Base-by-base conservation (phyloP, 2,329 filamentous ascomycete genomes). In the Coniochaeta sp. region DNA sequence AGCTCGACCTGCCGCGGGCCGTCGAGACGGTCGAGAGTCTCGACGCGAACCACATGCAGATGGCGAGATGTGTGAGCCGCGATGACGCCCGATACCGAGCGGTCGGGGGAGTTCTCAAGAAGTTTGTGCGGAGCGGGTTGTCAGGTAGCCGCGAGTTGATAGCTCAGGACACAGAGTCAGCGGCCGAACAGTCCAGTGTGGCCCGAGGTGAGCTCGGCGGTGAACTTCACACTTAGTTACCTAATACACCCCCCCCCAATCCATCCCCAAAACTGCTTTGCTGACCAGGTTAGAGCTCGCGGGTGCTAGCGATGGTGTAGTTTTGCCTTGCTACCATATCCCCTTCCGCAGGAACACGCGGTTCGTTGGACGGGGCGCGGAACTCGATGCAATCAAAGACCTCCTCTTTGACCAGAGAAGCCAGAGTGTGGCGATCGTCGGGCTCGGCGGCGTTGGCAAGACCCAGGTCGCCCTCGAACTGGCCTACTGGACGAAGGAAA, bases 21-120 rank as follows among this genome's bases (percentile, higher is more conserved):
- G 57, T 72, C 24, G 74, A 77, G 63, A 74, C 67, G 1, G 69
- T 74, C 7, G 73, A 76, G 59, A 73, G 66, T 58, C 73, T 77
- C 32, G 71, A 77, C 61, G 70, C 72, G 14, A 71, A 77, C 56
- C 74, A 77, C 60, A 74, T 69, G 62, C 66, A 75, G 57, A 76
- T 77, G 68, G 69, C 65, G 14, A 71, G 68, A 63, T 74, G 67
- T 73, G 65, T 65, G 64, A 22, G 69, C 65, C 61, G 72, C 65
- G 61, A 62, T 24, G 72, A 75, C 58, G 59, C 67, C 34, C 65
- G 64, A 34, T 75, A 75, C 61, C 67, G 65, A 58, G 66, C 65
- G 34, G 64, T 73, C 55, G 56, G 59, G 40, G 65, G 65, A 30
- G 68, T 73, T 6, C 62, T 73, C 24, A 66, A 67, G 62, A 59